Evolutionary conservation across 1,284 basidiomycete species (phyloP).

Genomic region (Ceratobasidium sp.): DNA sequence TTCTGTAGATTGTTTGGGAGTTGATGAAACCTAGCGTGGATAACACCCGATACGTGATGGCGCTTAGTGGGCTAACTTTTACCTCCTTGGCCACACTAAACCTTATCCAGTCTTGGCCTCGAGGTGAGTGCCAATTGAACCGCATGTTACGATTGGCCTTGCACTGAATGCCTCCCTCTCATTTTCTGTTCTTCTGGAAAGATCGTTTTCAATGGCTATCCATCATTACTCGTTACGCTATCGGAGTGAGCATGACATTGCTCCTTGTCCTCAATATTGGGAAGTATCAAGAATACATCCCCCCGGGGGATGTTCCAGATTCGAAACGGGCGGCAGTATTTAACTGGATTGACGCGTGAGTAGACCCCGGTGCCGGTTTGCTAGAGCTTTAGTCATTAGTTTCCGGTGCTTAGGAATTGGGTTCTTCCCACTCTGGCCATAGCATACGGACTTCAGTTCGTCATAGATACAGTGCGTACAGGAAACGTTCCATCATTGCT

Average conservation of each 20-base stretch:
- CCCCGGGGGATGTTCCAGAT: background rate
- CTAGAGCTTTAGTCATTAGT: background rate
- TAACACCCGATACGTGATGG: conserved; percentile 38
- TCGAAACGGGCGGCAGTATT: background rate
- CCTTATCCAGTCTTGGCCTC: conserved; percentile 39
- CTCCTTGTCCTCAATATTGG: conserved; percentile 27
- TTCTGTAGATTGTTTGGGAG: conserved; percentile 4
- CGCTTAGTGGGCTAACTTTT: conserved; percentile 23
- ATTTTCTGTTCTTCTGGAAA: background rate
- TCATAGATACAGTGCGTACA: conserved; percentile 28
- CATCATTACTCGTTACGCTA: conserved; percentile 28
- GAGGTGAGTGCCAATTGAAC: background rate
- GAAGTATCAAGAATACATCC: conserved; percentile 16
- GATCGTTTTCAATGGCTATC: conserved; percentile 41
- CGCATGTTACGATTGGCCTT: too few relatives aligned
- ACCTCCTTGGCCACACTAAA: conserved; percentile 41
- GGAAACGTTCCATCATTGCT: background rate
- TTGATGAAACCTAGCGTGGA: conserved; percentile 21
- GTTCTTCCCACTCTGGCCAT: conserved; percentile 35
- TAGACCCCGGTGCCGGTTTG: background rate
- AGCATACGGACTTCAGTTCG: conserved; percentile 16
- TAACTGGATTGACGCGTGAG: conserved; percentile 40
- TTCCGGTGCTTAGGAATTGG: conserved; percentile 19
- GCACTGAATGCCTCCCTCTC: too few relatives aligned
- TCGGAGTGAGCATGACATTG: conserved; percentile 30